Conservation (phyloP, 148 eudicot genomes). For the Polygonum maritimum region DNA sequence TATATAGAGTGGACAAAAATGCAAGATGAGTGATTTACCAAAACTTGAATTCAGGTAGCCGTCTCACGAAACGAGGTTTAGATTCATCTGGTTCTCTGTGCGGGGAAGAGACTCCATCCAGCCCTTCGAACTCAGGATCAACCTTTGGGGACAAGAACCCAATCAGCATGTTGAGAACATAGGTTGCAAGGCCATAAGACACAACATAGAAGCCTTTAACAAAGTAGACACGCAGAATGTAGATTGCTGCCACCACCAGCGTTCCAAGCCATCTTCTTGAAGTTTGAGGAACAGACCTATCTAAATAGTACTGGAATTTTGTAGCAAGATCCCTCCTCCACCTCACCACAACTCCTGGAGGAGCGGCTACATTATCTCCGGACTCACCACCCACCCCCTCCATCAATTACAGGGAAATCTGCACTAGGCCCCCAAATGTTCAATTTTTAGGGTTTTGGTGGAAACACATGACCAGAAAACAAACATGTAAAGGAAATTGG, state of each 20-base stretch:
- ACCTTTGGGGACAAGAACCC: conserved; percentile 76
- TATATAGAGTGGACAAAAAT: neutral
- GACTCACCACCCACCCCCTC: conserved; percentile 8
- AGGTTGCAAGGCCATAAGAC: conserved; percentile 65
- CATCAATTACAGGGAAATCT: neutral
- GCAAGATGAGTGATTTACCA: conserved; percentile 31
- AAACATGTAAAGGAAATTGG: neutral
- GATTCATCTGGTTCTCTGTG: conserved; percentile 51
- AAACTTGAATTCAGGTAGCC: conserved; percentile 70
- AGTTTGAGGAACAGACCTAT: conserved; percentile 48
- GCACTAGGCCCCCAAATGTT: neutral
- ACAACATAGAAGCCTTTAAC: conserved; percentile 58
- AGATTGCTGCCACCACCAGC: conserved; percentile 28
- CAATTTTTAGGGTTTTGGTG: neutral
- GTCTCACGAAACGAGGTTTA: conserved; percentile 59
- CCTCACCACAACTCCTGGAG: conserved; percentile 16
- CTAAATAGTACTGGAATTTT: conserved; percentile 45
- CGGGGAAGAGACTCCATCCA: conserved; percentile 46
- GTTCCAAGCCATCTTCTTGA: conserved; percentile 64
- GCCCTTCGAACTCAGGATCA: conserved; percentile 64
- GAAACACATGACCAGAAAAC: neutral
- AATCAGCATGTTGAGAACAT: conserved; percentile 61
- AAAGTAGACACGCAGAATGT: conserved; percentile 44
- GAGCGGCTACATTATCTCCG: conserved; percentile 5
- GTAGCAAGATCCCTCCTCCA: conserved; percentile 37